Percentiles rank a stretch among this genome's conserved stretches.
Conservation (phyloP, 208 protist genomes). For the Acanthamoeba castellanii region DNA sequence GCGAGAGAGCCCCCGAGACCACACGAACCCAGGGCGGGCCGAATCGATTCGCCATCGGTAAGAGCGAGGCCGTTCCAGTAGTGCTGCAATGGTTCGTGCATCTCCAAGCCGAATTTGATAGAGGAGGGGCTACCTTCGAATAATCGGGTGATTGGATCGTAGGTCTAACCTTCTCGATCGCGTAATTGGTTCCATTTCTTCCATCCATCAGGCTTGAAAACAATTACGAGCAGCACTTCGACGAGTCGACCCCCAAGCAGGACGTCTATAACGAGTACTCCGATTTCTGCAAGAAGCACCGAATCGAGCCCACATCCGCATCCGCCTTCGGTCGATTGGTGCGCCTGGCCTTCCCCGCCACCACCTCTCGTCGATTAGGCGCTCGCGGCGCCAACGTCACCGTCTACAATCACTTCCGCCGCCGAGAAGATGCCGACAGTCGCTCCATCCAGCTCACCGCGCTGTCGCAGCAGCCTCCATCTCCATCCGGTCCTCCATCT, state of each 20-base stretch:
- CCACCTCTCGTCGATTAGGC: constrained; percentile 15
- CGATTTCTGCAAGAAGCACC: constrained; percentile 47
- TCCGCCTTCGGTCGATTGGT: constrained; percentile 63
- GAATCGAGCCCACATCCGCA: constrained; percentile 21
- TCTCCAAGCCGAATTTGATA: background rate
- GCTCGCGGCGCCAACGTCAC: constrained; percentile 42
- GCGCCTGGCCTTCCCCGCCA: constrained; percentile 37
- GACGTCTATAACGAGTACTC: constrained; percentile 43
- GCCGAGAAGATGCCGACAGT: background rate
- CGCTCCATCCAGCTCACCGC: background rate
- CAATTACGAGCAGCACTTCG: constrained; percentile 37
- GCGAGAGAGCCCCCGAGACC: background rate
- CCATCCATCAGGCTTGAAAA: constrained; percentile 49
- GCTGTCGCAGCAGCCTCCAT: background rate
- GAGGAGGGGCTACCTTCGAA: background rate
- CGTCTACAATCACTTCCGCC: constrained; percentile 44
- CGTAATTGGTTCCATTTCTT: background rate
- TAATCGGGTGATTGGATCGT: background rate
- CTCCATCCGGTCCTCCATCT: background rate
- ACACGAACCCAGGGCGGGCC: background rate
- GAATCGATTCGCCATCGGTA: background rate
- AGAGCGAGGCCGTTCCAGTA: constrained; percentile 10
- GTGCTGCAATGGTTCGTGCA: constrained; percentile 34
- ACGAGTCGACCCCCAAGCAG: constrained; percentile 7
- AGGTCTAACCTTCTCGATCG: background rate